A percentile compares a stretch with the other conserved stretches of the same genome.
Evolutionary conservation across 768 basidiomycete species (phyloP).

Genomic region (Agaricus blazei): DNA sequence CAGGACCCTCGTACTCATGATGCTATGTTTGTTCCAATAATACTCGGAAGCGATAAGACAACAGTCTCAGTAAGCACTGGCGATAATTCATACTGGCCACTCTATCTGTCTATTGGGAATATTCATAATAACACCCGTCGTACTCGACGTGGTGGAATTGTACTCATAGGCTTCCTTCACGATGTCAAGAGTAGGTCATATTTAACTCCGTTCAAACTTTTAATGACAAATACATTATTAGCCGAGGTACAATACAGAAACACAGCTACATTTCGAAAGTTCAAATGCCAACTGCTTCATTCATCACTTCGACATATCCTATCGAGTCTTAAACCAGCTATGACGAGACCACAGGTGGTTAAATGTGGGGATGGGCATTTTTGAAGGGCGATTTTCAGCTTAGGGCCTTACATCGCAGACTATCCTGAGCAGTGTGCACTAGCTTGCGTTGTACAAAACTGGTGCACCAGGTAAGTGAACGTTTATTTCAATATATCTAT

Average conservation of each 20-base stretch:
- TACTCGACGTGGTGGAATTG: too few species aligned
- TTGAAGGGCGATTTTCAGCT: conserved; percentile 16
- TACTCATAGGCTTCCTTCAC: too few species aligned
- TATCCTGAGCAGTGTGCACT: conserved; percentile 24
- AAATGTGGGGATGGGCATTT: conserved; percentile 22
- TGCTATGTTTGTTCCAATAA: too few species aligned
- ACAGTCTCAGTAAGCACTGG: conserved; percentile 31
- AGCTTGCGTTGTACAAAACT: conserved; percentile 18
- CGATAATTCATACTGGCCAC: conserved; percentile 29
- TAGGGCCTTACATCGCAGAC: conserved; percentile 26
- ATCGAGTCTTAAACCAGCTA: background rate
- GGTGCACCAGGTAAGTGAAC: conserved; percentile 20
- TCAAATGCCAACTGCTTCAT: background rate
- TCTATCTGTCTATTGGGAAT: conserved; percentile 21
- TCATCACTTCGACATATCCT: background rate
- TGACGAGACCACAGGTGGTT: conserved; percentile 13
- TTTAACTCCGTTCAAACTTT: too few species aligned
- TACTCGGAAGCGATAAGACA: conserved; percentile 26
- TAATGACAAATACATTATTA: background rate
- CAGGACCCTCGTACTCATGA: too few species aligned
- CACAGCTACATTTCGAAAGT: background rate
- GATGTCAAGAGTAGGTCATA: too few species aligned
- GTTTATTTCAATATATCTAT: background rate
- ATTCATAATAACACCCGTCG: too few species aligned
- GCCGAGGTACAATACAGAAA: background rate